phyloP scores from a whole-genome alignment of 495 filamentous ascomycete genomes.

The Trichoderma erinaceum region DNA sequence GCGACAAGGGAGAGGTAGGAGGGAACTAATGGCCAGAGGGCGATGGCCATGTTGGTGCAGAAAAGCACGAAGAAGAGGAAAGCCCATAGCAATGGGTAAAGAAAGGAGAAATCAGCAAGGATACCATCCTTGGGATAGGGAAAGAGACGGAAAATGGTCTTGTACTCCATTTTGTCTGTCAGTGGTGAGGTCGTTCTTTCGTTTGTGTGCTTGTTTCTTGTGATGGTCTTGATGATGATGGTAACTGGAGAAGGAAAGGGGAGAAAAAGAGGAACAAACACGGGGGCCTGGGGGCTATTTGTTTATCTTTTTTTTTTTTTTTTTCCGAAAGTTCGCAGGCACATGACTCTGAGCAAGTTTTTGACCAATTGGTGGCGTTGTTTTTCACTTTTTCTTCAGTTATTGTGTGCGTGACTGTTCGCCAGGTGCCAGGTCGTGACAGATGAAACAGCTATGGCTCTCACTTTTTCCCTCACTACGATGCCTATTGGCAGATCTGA shows the following conservation, averaged over 20 bases:
- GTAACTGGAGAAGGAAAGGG: not conserved
- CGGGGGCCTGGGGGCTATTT: not conserved
- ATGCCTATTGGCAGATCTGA: not conserved
- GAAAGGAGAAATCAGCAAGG: not conserved
- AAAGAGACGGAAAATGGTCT: not conserved
- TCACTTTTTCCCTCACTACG: slow-evolving; percentile 1
- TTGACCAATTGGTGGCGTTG: not conserved
- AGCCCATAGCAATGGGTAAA: not conserved
- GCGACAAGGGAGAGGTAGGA: not conserved
- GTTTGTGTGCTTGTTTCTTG: not conserved
- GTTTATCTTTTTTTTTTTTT: no score
- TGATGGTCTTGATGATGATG: slow-evolving; percentile 2
- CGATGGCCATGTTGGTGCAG: not conserved
- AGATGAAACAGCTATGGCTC: not conserved
- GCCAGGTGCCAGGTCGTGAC: not conserved
- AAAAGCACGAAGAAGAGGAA: not conserved
- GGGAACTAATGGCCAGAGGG: not conserved
- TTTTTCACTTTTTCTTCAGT: not conserved
- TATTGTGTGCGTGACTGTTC: not conserved
- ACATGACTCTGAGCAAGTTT: not conserved
- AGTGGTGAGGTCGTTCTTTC: slow-evolving; percentile 4
- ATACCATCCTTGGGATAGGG: not conserved
- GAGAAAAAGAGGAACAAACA: not conserved
- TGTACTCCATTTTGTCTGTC: slow-evolving; percentile 2
- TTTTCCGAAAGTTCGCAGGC: not conserved